Conservation (phyloP, 148 eudicot species). For the Drosera capensis region DNA sequence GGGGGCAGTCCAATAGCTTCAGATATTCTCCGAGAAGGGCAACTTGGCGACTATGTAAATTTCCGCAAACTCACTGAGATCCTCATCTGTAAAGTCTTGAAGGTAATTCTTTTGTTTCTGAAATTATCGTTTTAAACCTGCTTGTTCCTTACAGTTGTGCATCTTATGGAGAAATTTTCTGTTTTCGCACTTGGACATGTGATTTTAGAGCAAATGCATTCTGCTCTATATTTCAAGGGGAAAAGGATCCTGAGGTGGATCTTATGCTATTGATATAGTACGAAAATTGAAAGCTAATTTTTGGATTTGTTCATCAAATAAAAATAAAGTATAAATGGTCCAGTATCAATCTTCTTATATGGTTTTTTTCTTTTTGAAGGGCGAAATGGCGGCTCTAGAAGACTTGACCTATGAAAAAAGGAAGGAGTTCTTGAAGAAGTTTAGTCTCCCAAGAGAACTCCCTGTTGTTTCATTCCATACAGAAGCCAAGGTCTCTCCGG, state of each 20-base stretch:
- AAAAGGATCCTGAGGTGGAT: no score
- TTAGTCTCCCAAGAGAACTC: slow-evolving; percentile 61
- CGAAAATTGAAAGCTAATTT: no score
- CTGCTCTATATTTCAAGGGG: no score
- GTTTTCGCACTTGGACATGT: no score
- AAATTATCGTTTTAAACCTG: no score
- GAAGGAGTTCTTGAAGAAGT: slow-evolving; percentile 51
- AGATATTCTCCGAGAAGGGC: slow-evolving; percentile 82
- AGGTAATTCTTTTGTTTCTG: slow-evolving; percentile 50
- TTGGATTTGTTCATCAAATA: neutral
- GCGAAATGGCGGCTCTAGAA: slow-evolving; percentile 87
- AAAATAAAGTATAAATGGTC: neutral
- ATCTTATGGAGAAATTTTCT: neutral
- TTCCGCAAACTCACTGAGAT: slow-evolving; percentile 80
- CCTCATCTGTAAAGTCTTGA: slow-evolving; percentile 76
- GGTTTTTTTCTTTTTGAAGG: slow-evolving; percentile 28
- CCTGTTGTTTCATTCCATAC: slow-evolving; percentile 79
- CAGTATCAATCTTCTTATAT: neutral
- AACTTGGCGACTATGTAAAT: slow-evolving; percentile 90
- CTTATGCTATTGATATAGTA: no score
- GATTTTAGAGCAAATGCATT: no score
- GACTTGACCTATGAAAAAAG: slow-evolving; percentile 78
- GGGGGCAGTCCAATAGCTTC: slow-evolving; percentile 99
- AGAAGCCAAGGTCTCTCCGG: slow-evolving; percentile 76
- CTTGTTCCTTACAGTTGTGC: neutral